phyloP scores from a whole-genome alignment of 805 yeast genomes.

The Lipomyces spencermartinsiae region DNA sequence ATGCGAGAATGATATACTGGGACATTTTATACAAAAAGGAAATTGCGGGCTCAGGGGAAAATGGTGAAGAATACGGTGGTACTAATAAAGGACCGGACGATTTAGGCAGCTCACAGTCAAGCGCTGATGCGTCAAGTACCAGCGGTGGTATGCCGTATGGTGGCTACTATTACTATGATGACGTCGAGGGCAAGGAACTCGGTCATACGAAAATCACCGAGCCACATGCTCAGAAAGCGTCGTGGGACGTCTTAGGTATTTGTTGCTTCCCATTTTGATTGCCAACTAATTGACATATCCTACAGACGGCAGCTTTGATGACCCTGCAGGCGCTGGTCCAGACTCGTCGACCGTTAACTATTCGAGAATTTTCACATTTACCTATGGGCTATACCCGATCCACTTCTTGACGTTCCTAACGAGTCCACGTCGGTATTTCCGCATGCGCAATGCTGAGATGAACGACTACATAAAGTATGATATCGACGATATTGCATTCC shows the following conservation, averaged over 20 bases:
- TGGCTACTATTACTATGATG: constrained; percentile 30
- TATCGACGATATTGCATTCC: constrained; percentile 46
- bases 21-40: constrained; percentile 32
- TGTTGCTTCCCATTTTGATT: not conserved
- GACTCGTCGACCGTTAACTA: constrained; percentile 26
- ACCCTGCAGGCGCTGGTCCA: constrained; percentile 20
- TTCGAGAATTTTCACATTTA: constrained; percentile 50
- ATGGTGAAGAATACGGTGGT: constrained; percentile 14
- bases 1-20: constrained; percentile 55
- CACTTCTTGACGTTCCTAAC: constrained; percentile 54
- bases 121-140: constrained; percentile 9
- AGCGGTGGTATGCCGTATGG: constrained; percentile 18
- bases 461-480: constrained; percentile 39
- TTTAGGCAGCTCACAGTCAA: not conserved
- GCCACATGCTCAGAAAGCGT: too few species aligned
- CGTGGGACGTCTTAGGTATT: constrained; percentile 9
- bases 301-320: constrained; percentile 16
- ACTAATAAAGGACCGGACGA: constrained; percentile 7
- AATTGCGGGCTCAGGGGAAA: constrained; percentile 7
- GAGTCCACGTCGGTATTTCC: constrained; percentile 51
- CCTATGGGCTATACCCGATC: constrained; percentile 65
- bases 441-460: constrained; percentile 31
- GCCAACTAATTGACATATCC: not conserved
- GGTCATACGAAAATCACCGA: not conserved
- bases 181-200: constrained; percentile 9